Evolutionary conservation across 2,329 filamentous ascomycete species (phyloP), one percentile per base, ranked within the genome.

Genomic region (Dothistroma pini): DNA sequence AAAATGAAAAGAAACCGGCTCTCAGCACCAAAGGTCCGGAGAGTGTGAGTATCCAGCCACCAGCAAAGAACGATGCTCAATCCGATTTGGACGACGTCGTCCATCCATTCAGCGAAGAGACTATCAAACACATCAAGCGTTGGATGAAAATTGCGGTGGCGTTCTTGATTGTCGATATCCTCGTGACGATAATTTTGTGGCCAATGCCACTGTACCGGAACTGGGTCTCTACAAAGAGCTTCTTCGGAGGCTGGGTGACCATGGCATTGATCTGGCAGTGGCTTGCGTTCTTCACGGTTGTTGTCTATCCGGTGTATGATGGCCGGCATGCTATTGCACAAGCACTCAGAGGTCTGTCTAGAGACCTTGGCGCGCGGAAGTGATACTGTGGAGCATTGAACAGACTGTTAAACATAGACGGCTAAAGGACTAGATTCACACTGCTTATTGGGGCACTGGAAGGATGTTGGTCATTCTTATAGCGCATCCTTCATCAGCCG

Each of bases 191-290:
- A 29, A 65, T 83, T 11, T 64, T 76, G 0, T 83, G 80, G 81
- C 80, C 80, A 0, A 72, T 83, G 70, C 80, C 80, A 22, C 71
- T 83, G 5, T 82, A 83, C 63, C 75, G 80, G 2, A 71, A 79
- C 65, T 83, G 78, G 57, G 75, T 83, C 44, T 83, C 82, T 62
- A 80, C 75, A 0, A 76, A 75, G 64, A 66, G 72, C 0, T 81
- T 82, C 61, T 81, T 81, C 66, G 70, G 71, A 0, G 76, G 78
- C 0, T 82, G 79, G 79, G 73, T 76, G 0, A 71, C 74, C 0
- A 75, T 81, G 4, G 75, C 79, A 0, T 78, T 81, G 2, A 69
- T 79, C 0, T 82, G 79, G 79, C 78, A 81, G 54, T 82, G 81
- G 60, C 69, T 75, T 48, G 79, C 80, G 0, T 77, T 82, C 52